Percentiles rank a stretch among this genome's conserved stretches.
Evolutionary conservation across 2,329 filamentous ascomycete genomes (phyloP).

Genomic region (Rutstroemia sp.): DNA sequence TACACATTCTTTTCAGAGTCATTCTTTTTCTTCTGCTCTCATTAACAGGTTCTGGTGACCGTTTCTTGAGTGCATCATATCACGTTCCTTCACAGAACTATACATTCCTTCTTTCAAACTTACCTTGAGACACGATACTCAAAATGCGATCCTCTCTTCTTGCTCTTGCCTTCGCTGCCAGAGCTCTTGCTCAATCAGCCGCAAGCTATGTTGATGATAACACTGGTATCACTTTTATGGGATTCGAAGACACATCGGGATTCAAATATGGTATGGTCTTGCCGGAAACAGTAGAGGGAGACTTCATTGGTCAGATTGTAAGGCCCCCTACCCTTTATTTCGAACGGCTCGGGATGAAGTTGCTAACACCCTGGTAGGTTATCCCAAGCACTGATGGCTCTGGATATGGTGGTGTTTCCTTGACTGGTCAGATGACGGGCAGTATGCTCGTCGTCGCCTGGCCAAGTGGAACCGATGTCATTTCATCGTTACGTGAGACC

Average conservation of each 20-base stretch:
- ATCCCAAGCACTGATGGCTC: slow-evolving; percentile 12
- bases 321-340: slow-evolving; percentile 19
- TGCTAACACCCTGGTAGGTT: background rate
- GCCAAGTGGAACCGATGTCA: slow-evolving; percentile 38
- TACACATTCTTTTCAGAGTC: slow-evolving; percentile 7
- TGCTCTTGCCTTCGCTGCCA: background rate
- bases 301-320: slow-evolving; percentile 50
- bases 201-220: slow-evolving; percentile 34
- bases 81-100: background rate
- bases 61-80: background rate
- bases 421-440: slow-evolving; percentile 39
- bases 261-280: slow-evolving; percentile 44
- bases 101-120: background rate
- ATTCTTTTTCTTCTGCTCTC: slow-evolving; percentile 4
- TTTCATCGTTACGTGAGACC: slow-evolving; percentile 34
- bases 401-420: slow-evolving; percentile 43
- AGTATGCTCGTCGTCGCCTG: slow-evolving; percentile 43
- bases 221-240: slow-evolving; percentile 40
- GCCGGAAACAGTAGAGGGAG: slow-evolving; percentile 39
- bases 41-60: slow-evolving; percentile 6
- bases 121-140: background rate
- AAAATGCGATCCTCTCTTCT: slow-evolving; percentile 5
- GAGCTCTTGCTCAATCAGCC: slow-evolving; percentile 14
- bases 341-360: no score
- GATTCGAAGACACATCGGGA: slow-evolving; percentile 30